Conservation (phyloP, 2,329 filamentous ascomycete species). For the Chrysoporthe cubensis region DNA sequence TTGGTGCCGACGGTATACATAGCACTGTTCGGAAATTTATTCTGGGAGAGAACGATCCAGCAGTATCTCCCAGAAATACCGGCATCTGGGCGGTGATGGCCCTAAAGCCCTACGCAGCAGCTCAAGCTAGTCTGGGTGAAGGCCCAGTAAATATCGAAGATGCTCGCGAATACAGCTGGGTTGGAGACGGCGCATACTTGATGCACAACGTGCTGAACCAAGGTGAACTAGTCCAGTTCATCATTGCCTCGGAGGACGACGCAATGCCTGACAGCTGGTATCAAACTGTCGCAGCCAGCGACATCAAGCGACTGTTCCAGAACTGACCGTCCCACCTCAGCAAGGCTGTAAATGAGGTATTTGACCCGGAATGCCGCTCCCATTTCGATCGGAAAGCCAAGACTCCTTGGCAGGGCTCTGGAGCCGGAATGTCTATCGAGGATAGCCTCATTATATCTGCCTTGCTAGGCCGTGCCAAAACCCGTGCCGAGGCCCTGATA, state of each 20-base stretch:
- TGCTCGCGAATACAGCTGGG: constrained; percentile 34
- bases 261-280: constrained; percentile 29
- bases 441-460: constrained; percentile 14
- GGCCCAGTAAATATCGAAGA: constrained; percentile 28
- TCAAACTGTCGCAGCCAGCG: constrained; percentile 29
- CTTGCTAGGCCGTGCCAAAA: constrained; percentile 1
- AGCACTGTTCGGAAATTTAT: constrained; percentile 42
- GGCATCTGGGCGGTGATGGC: constrained; percentile 33
- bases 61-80: constrained; percentile 30
- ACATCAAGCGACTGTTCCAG: constrained; percentile 31
- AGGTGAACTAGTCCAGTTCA: constrained; percentile 31
- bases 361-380: not conserved
- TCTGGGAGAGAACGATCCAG: constrained; percentile 34
- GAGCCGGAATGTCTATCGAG: constrained; percentile 18
- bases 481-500: not conserved
- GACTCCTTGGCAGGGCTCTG: constrained; percentile 16
- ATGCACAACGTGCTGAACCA: constrained; percentile 28
- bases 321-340: constrained; percentile 32
- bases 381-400: not conserved
- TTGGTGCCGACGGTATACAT: constrained; percentile 45
- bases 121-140: constrained; percentile 30
- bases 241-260: constrained; percentile 23
- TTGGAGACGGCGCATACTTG: constrained; percentile 27
- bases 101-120: constrained; percentile 31
- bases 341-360: constrained; percentile 29